A percentile compares a stretch with the other conserved stretches of the same genome.
phyloP scores from a whole-genome alignment of 2,329 filamentous ascomycete genomes.

The Cercospora sesami region DNA sequence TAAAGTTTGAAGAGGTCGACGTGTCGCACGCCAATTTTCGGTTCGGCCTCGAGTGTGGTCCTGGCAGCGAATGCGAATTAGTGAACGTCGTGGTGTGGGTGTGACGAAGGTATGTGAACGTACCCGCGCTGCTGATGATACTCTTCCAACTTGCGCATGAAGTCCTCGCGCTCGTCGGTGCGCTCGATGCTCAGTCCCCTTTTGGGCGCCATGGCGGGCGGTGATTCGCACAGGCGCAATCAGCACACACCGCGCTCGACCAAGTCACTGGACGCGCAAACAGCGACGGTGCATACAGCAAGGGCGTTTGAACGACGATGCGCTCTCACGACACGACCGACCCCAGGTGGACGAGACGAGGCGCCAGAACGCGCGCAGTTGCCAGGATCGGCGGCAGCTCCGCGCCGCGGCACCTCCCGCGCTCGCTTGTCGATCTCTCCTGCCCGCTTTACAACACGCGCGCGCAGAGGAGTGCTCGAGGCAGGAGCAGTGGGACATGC shows the following conservation, averaged over 20 bases:
- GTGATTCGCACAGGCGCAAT: constrained; percentile 5
- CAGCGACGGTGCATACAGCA: neutral
- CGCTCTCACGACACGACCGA: neutral
- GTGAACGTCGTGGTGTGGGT: neutral
- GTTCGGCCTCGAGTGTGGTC: constrained; percentile 75
- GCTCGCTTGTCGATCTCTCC: neutral
- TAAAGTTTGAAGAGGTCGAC: constrained; percentile 78
- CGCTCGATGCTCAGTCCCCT: constrained; percentile 51
- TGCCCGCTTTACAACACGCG: neutral
- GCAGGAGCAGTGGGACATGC: neutral
- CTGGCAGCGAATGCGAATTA: constrained; percentile 41
- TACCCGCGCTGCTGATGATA: constrained; percentile 78
- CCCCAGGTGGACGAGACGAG: neutral
- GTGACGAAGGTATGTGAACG: constrained; percentile 26
- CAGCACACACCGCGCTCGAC: neutral
- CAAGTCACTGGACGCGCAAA: neutral
- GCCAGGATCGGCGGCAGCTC: constrained; percentile 1
- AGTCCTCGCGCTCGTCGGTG: constrained; percentile 70
- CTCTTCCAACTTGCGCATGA: constrained; percentile 69
- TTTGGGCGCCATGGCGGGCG: constrained; percentile 46
- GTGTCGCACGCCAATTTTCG: constrained; percentile 73
- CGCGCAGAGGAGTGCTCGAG: neutral
- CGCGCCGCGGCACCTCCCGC: neutral
- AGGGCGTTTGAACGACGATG: neutral
- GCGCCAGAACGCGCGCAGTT: neutral